Base-by-base conservation (phyloP, 1,284 basidiomycete genomes). In the Malassezia dermatis region DNA sequence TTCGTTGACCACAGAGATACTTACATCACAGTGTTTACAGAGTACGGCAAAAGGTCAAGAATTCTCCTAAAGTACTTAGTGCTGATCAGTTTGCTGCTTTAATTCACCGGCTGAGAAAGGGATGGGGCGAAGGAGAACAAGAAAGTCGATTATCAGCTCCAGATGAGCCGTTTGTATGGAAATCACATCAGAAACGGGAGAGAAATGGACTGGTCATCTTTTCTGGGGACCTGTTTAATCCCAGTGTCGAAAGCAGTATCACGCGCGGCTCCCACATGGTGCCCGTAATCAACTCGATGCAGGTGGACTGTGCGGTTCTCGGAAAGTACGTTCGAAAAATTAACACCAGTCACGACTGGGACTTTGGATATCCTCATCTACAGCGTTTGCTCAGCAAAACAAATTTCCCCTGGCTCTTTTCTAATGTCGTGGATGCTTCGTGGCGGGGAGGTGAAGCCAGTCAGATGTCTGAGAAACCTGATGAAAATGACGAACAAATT, bases 221-320 rank as follows among this genome's bases (percentile, higher is more conserved):
- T 76, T 89, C 86, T 26, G 89, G 89, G 5, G 89, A 93, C 72
- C 62, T 66, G 44, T 68, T 58, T 50, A 84, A 84, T 17, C 89
- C 88, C 0, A 87, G 85, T 3, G 81, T 89, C 0, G 88, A 91
- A 76, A 87, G 84, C 64, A 84, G 84, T 8, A 84, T 94, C 21
- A 91, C 89, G 3, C 78, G 89, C 72, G 89, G 89, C 39, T 88
- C 85, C 57, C 88, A 93, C 80, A 87, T 93, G 86, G 86, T 88
- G 63, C 66, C 79, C 58, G 46, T 58, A 10, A 58, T 62, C 54
- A 53, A 72, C 45, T 51, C 51, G 17, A 61, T 64, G 56, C 60
- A 62, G 37, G 47, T 68, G 21, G 63, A 65, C 41, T 60, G 55
- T 41, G 64, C 65, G 13, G 89, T 88, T 73, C 80, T 82, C 51